These are phyloP conservation scores for Radiomyces spectabilis DNA, from an alignment of 192 early-diverging fungal species.

Conservation along the genomic window DNA sequence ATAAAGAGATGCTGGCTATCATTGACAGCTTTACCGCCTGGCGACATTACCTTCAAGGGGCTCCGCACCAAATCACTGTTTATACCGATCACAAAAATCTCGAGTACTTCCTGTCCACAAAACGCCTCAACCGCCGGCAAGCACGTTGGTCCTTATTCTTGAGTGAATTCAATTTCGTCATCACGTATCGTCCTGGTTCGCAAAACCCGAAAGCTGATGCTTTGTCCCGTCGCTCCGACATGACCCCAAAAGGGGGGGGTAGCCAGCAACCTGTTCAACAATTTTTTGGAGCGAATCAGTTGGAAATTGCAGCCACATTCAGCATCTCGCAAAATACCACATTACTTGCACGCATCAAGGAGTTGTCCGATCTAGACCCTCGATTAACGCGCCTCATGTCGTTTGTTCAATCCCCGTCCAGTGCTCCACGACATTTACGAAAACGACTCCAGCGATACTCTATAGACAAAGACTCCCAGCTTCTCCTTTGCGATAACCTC, in stretches of 20 bases:
- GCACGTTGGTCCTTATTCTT: too few species aligned
- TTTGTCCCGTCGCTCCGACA: background rate
- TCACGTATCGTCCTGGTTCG: too few species aligned
- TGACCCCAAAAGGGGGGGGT: background rate
- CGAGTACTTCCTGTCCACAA: constrained; percentile 25
- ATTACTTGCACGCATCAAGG: background rate
- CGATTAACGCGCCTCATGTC: background rate
- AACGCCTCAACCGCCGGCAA: constrained; percentile 5
- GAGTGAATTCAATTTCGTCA: too few species aligned
- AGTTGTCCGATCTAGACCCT: background rate
- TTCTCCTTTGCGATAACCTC: constrained; percentile 9
- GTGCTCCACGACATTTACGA: background rate
- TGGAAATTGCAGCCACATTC: too few species aligned
- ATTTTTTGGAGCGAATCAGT: background rate
- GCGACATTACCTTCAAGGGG: constrained; percentile 27
- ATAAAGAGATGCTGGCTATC: constrained; percentile 37
- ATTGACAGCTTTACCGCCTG: constrained; percentile 15
- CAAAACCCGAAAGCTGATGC: too few species aligned
- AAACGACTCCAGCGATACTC: background rate
- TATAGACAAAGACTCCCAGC: background rate
- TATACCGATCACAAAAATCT: constrained; percentile 37
- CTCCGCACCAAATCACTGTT: background rate
- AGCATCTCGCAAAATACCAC: too few species aligned
- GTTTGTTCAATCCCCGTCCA: background rate
- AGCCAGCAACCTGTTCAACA: background rate